Base-by-base conservation (phyloP, 2,329 filamentous ascomycete genomes). In the Knufia fluminis region DNA sequence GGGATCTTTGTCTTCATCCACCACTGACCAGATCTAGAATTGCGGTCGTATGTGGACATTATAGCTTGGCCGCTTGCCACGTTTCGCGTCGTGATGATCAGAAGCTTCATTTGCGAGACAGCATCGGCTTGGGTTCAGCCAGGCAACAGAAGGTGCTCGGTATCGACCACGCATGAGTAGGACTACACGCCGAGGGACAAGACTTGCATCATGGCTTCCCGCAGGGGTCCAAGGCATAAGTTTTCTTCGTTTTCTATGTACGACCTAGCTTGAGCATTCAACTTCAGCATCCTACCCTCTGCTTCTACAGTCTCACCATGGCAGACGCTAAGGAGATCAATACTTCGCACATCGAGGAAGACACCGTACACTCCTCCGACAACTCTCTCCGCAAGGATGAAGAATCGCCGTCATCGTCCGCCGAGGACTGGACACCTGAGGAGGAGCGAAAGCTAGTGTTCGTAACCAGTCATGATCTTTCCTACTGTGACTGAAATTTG, bases 371-470 rank as follows among this genome's bases (percentile, higher is more conserved):
- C 31, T 46, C 26, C 3, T 38, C 40, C 8, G 12, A 46, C 14
- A 31, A 39, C 20, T 46, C 41, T 28, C 8, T 50, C 7, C 48
- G 22, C 22, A 46, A 50, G 31, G 48, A 50, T 26, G 41, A 50
- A 20, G 47, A 43, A 23, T 26, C 33, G 16, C 42, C 31, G 17
- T 3, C 3, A n/a, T 22, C 26, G 20, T 17, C 10, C 20, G 43
- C n/a, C 19, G 39, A 45, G 24, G 41, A 46, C 16, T 50, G 48
- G 48, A 38, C 40, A 3, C 40, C 41, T 19, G 42, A 46, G 28
- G 48, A 50, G 36, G 48, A 50, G 33, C 17, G 42, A 19, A 44
- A 43, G 20, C 41, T 50, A 6, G 48, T 50, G 48, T 50, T 20
- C 32, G 48, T 46, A 33, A 17, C 16, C 2, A 12, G 4, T 36